Conservation (phyloP, 1,284 basidiomycete species). For the Neolentinus lepideus region DNA sequence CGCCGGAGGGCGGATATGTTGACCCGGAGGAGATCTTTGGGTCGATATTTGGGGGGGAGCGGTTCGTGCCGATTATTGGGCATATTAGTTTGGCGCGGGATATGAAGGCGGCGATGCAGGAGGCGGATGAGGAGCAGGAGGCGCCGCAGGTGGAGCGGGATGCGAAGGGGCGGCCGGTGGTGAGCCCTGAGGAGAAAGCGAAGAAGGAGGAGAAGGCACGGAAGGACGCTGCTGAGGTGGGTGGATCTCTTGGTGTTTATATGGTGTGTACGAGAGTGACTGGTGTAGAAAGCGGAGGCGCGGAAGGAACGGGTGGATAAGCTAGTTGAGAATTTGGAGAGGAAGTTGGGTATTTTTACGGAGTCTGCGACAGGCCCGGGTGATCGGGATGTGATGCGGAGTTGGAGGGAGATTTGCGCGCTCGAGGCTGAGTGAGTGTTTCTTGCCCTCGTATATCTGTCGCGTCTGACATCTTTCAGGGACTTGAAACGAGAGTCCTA, state of each 20-base stretch:
- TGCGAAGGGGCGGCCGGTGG: slow-evolving; percentile 60
- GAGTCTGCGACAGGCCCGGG: slow-evolving; percentile 80
- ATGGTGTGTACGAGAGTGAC: slow-evolving; percentile 9
- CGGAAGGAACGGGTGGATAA: slow-evolving; percentile 77
- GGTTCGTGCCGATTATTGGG: slow-evolving; percentile 80
- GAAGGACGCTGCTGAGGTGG: slow-evolving; percentile 63
- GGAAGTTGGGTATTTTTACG: slow-evolving; percentile 88
- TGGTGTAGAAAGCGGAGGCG: slow-evolving; percentile 67
- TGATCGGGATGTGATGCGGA: slow-evolving; percentile 60
- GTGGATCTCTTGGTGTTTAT: slow-evolving; percentile 12
- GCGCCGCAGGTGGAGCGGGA: slow-evolving; percentile 37
- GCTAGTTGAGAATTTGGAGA: slow-evolving; percentile 78
- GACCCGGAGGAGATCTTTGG: slow-evolving; percentile 50
- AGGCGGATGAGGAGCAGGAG: slow-evolving; percentile 63
- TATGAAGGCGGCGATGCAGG: slow-evolving; percentile 97
- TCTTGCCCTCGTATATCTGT: neutral
- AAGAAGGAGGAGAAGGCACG: slow-evolving; percentile 72
- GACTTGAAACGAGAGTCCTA: slow-evolving; percentile 90
- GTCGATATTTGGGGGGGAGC: slow-evolving; percentile 86
- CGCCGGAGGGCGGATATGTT: slow-evolving; percentile 68
- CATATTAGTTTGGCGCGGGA: slow-evolving; percentile 83
- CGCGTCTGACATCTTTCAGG: slow-evolving; percentile 26
- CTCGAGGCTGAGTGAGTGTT: slow-evolving; percentile 74
- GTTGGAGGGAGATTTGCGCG: slow-evolving; percentile 73
- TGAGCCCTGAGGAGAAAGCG: slow-evolving; percentile 81